Conservation (phyloP, 2,329 filamentous ascomycete genomes). For the Fusarium brevicatenulatum region DNA sequence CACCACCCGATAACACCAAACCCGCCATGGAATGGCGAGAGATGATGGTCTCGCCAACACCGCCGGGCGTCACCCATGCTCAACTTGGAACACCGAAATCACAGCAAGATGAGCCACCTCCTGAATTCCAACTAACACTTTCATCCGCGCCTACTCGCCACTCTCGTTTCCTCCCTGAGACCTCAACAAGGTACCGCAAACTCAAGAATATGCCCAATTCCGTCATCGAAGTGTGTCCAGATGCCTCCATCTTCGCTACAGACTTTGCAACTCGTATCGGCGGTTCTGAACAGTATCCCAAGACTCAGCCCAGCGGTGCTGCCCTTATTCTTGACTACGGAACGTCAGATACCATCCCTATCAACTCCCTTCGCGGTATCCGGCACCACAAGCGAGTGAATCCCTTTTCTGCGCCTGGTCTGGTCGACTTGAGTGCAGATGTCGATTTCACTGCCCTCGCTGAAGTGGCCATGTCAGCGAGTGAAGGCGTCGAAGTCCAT, state of each 20-base stretch:
- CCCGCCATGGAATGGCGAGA: conserved; percentile 77
- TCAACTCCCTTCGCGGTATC: conserved; percentile 92
- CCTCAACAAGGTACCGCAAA: conserved; percentile 79
- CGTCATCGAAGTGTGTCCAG: conserved; percentile 89
- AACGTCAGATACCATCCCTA: conserved; percentile 78
- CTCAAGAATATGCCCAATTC: conserved; percentile 75
- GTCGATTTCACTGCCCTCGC: conserved; percentile 92
- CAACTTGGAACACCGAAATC: conserved; percentile 65
- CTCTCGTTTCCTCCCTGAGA: conserved; percentile 84
- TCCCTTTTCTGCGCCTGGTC: conserved; percentile 81
- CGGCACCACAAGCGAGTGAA: conserved; percentile 78
- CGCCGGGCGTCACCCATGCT: conserved; percentile 62
- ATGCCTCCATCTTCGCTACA: conserved; percentile 80
- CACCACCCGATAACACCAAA: conserved; percentile 53
- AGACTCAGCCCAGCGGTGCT: conserved; percentile 76
- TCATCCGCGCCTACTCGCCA: conserved; percentile 81
- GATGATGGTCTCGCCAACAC: conserved; percentile 77
- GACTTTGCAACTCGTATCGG: conserved; percentile 90
- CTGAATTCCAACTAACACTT: conserved; percentile 89
- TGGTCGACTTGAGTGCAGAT: conserved; percentile 89
- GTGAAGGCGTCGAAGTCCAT: conserved; percentile 86
- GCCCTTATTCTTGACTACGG: conserved; percentile 98
- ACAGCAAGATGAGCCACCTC: conserved; percentile 63
- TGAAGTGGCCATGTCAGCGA: conserved; percentile 80
- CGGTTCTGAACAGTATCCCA: conserved; percentile 66